phyloP scores from a whole-genome alignment of 2,329 filamentous ascomycete genomes.

The Fusarium sacchari region DNA sequence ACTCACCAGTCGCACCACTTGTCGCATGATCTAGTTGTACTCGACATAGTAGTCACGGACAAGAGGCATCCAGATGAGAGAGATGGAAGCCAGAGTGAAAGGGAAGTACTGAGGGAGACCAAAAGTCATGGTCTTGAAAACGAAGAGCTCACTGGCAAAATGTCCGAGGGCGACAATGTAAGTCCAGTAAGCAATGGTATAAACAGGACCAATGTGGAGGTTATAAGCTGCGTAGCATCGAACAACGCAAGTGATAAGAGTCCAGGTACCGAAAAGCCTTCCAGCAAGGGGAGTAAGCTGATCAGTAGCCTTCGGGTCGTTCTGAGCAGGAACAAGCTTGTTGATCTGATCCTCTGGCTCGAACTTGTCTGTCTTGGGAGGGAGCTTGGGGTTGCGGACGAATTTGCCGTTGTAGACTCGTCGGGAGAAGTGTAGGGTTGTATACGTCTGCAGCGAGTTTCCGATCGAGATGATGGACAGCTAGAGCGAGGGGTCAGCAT shows the following conservation, averaged over 20 bases:
- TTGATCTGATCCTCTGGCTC: slow-evolving; percentile 64
- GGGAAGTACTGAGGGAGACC: slow-evolving; percentile 66
- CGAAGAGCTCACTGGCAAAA: slow-evolving; percentile 82
- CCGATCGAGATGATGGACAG: slow-evolving; percentile 83
- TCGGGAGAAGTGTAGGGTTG: slow-evolving; percentile 82
- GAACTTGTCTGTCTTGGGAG: slow-evolving; percentile 52
- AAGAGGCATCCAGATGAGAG: slow-evolving; percentile 68
- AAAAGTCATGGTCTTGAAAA: slow-evolving; percentile 80
- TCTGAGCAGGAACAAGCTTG: slow-evolving; percentile 60
- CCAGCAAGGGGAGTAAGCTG: slow-evolving; percentile 79
- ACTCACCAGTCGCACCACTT: not conserved
- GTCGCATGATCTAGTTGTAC: slow-evolving; percentile 39
- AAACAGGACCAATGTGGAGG: slow-evolving; percentile 76
- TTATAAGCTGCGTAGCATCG: slow-evolving; percentile 87
- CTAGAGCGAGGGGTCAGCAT: slow-evolving; percentile 57
- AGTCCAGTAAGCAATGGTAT: slow-evolving; percentile 83
- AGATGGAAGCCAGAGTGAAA: slow-evolving; percentile 60
- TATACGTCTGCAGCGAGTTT: slow-evolving; percentile 87
- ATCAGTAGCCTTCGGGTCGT: slow-evolving; percentile 60
- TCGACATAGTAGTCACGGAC: slow-evolving; percentile 78
- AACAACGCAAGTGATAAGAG: slow-evolving; percentile 78
- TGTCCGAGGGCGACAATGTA: slow-evolving; percentile 81
- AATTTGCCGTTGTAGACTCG: slow-evolving; percentile 82
- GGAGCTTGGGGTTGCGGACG: slow-evolving; percentile 60
- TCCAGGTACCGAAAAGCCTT: slow-evolving; percentile 89